These are phyloP conservation scores for Dendrothele bispora DNA, from an alignment of 768 basidiomycete genomes.

Conservation along the genomic window DNA sequence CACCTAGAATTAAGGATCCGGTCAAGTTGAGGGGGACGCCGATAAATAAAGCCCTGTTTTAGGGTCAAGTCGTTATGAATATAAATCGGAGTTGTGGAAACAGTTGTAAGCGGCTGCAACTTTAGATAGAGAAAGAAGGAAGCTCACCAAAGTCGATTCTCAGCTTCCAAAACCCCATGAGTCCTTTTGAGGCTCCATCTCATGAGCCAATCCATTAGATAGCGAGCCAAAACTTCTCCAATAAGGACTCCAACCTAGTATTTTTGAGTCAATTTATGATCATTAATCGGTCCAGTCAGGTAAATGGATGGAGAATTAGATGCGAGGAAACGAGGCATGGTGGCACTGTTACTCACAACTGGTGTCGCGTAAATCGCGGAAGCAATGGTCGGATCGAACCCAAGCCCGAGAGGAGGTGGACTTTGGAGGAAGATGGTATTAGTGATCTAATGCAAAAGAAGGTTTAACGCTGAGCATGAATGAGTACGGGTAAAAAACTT, in stretches of 20 bases:
- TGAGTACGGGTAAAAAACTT: conserved; percentile 20
- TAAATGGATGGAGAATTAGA: too few species aligned
- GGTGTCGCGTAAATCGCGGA: conserved; percentile 56
- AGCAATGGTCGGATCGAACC: conserved; percentile 46
- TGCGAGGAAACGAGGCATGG: too few species aligned
- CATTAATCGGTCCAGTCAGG: too few species aligned
- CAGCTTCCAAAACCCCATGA: conserved; percentile 53
- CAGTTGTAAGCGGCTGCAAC: neutral
- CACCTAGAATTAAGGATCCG: conserved; percentile 43
- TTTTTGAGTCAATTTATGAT: too few species aligned
- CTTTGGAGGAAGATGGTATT: conserved; percentile 52
- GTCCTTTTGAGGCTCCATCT: conserved; percentile 41
- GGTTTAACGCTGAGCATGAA: neutral
- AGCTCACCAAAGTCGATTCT: conserved; percentile 41
- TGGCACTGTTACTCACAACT: too few species aligned
- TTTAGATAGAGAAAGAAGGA: too few species aligned
- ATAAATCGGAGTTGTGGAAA: neutral
- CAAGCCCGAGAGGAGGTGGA: conserved; percentile 53
- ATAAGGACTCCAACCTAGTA: conserved; percentile 48
- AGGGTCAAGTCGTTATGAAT: neutral
- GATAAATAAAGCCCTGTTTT: conserved; percentile 37
- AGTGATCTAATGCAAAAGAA: neutral
- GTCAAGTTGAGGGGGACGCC: conserved; percentile 39
- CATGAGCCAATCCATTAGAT: conserved; percentile 51
- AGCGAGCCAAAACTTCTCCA: conserved; percentile 53